These are phyloP conservation scores for Phoma sp. DNA, from an alignment of 2,329 filamentous ascomycete species.

Conservation along the genomic window DNA sequence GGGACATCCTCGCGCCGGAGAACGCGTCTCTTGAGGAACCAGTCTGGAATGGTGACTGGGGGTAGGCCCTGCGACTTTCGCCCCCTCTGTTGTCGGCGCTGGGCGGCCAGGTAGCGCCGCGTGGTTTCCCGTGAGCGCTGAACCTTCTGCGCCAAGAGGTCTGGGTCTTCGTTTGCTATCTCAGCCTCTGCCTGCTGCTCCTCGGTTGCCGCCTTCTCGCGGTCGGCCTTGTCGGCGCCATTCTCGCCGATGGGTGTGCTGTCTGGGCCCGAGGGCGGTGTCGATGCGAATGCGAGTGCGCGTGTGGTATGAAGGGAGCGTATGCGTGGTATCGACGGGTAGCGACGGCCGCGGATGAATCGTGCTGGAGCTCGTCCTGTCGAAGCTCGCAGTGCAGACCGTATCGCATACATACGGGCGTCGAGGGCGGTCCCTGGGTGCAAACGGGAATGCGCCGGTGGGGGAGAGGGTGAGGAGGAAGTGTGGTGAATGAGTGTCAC, in stretches of 20 bases:
- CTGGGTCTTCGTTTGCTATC: constrained; percentile 38
- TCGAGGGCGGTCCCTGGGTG: constrained; percentile 16
- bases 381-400: constrained; percentile 51
- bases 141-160: constrained; percentile 45
- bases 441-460: constrained; percentile 27
- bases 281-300: constrained; percentile 32
- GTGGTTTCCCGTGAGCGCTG: constrained; percentile 44
- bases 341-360: constrained; percentile 47
- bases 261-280: constrained; percentile 38
- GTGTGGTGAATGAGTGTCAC: constrained; percentile 23
- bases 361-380: constrained; percentile 46
- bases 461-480: constrained; percentile 7
- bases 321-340: constrained; percentile 34
- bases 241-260: constrained; percentile 33
- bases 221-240: constrained; percentile 28
- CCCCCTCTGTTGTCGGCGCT: constrained; percentile 42
- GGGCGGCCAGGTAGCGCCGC: constrained; percentile 42
- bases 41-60: constrained; percentile 60
- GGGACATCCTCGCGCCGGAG: constrained; percentile 45
- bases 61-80: constrained; percentile 44
- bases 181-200: constrained; percentile 31
- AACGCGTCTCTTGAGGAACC: constrained; percentile 63
- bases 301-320: constrained; percentile 46
- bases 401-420: constrained; percentile 52
- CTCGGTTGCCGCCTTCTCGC: constrained; percentile 25